Evolutionary conservation across 2,329 filamentous ascomycete genomes (phyloP).

Genomic region (Elsinoe perseae): DNA sequence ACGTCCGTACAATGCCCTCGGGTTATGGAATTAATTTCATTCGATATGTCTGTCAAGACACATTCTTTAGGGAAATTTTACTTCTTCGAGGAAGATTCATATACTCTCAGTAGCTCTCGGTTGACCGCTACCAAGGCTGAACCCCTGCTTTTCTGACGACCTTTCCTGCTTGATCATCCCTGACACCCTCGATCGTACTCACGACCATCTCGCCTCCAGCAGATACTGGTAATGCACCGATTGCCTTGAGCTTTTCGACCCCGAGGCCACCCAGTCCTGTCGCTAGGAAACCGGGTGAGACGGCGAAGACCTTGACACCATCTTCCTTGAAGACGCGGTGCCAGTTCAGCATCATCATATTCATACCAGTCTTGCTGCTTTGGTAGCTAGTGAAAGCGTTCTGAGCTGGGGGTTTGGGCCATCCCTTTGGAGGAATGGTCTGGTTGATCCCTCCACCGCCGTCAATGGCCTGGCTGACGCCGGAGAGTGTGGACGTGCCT

Average conservation of each 20-base stretch:
- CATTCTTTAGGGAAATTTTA: not conserved
- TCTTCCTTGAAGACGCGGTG: slow-evolving; percentile 33
- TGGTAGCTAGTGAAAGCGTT: slow-evolving; percentile 33
- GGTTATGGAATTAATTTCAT: too few relatives aligned
- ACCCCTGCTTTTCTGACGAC: slow-evolving; percentile 31
- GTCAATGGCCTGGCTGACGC: slow-evolving; percentile 26
- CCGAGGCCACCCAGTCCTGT: slow-evolving; percentile 35
- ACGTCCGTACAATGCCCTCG: too few relatives aligned
- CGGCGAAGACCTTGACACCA: slow-evolving; percentile 42
- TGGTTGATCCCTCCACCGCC: slow-evolving; percentile 19
- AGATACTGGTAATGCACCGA: slow-evolving; percentile 33
- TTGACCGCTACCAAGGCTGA: slow-evolving; percentile 33
- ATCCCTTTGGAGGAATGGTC: slow-evolving; percentile 33
- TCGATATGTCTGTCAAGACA: too few relatives aligned
- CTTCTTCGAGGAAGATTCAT: not conserved
- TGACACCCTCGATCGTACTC: slow-evolving; percentile 34
- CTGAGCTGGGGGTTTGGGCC: slow-evolving; percentile 37
- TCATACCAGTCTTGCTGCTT: slow-evolving; percentile 40
- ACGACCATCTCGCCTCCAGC: slow-evolving; percentile 33
- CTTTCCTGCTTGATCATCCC: slow-evolving; percentile 34
- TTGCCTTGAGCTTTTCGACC: slow-evolving; percentile 27
- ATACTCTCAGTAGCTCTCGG: not conserved
- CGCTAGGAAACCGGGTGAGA: slow-evolving; percentile 42
- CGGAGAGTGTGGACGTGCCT: slow-evolving; percentile 36
- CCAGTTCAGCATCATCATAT: slow-evolving; percentile 47